A percentile compares a stretch with the other conserved stretches of the same genome.
These are phyloP conservation scores for Cladosporium colombiae DNA, from an alignment of 2,329 filamentous ascomycete species.

Conservation along the genomic window DNA sequence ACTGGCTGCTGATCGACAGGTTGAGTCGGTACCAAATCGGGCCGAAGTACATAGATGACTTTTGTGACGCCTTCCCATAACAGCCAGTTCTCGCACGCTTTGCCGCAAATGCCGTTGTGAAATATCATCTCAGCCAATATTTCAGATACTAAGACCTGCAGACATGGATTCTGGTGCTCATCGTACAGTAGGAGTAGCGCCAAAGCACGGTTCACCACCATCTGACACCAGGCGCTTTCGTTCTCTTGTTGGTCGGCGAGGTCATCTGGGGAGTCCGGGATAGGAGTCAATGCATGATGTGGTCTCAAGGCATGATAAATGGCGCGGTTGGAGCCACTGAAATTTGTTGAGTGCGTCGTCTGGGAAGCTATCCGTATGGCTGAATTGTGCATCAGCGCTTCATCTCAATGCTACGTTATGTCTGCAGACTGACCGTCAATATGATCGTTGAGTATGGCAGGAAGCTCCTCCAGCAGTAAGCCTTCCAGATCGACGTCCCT, in stretches of 20 bases:
- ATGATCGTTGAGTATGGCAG: constrained; percentile 77
- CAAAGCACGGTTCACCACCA: constrained; percentile 80
- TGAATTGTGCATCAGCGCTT: constrained; percentile 19
- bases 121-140: constrained; percentile 89
- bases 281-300: constrained; percentile 75
- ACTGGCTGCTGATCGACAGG: constrained; percentile 28
- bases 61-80: constrained; percentile 83
- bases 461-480: constrained; percentile 83
- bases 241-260: constrained; percentile 65
- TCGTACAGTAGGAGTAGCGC: constrained; percentile 87
- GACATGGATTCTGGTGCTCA: constrained; percentile 82
- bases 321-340: constrained; percentile 12
- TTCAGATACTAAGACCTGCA: constrained; percentile 80
- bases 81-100: constrained; percentile 83
- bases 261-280: constrained; percentile 58
- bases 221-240: constrained; percentile 80
- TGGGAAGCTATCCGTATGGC: constrained; percentile 26
- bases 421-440: constrained; percentile 63
- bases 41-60: constrained; percentile 50
- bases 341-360: background rate
- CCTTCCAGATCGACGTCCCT: constrained; percentile 80
- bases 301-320: constrained; percentile 83
- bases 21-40: constrained; percentile 36
- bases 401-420: background rate
- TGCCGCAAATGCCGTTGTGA: constrained; percentile 76